Conservation (phyloP, 1,284 basidiomycete genomes). For the Sphaerobolus stellatus region DNA sequence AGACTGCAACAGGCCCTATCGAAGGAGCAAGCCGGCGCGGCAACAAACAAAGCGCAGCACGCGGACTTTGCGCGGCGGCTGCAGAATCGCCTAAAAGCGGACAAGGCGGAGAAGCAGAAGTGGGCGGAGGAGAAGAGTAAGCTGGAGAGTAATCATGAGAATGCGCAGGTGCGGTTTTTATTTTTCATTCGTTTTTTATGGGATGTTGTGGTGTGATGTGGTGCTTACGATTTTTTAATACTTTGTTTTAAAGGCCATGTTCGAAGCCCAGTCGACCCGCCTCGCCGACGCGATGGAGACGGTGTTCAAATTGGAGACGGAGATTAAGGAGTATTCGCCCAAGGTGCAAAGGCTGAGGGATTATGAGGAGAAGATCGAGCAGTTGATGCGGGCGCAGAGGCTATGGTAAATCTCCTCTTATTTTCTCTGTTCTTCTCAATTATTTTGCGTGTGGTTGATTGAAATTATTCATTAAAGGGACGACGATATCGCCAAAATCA, state of each 20-base stretch:
- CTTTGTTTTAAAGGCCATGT: constrained; percentile 51
- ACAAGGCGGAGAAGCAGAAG: constrained; percentile 51
- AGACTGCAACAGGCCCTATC: constrained; percentile 63
- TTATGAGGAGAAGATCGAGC: constrained; percentile 72
- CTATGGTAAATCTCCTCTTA: constrained; percentile 52
- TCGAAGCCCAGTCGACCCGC: constrained; percentile 64
- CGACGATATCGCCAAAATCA: constrained; percentile 67
- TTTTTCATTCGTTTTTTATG: constrained; percentile 2
- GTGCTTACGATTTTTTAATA: neutral
- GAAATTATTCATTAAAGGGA: constrained; percentile 48
- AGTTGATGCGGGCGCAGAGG: constrained; percentile 64
- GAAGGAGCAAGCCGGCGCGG: constrained; percentile 57
- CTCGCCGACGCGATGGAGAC: constrained; percentile 59
- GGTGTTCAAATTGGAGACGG: constrained; percentile 62
- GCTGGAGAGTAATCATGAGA: constrained; percentile 62
- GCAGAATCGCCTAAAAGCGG: constrained; percentile 8
- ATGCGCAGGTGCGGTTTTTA: constrained; percentile 50
- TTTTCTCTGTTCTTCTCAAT: neutral
- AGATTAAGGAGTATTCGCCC: constrained; percentile 67
- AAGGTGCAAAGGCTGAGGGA: constrained; percentile 71
- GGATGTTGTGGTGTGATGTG: neutral
- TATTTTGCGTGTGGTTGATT: neutral
- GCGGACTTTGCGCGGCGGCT: constrained; percentile 3
- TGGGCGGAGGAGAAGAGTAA: constrained; percentile 73
- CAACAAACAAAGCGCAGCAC: constrained; percentile 7